A percentile compares a stretch with the other conserved stretches of the same genome.
phyloP scores from a whole-genome alignment of 768 basidiomycete species.

The Rhizopogon sp. region DNA sequence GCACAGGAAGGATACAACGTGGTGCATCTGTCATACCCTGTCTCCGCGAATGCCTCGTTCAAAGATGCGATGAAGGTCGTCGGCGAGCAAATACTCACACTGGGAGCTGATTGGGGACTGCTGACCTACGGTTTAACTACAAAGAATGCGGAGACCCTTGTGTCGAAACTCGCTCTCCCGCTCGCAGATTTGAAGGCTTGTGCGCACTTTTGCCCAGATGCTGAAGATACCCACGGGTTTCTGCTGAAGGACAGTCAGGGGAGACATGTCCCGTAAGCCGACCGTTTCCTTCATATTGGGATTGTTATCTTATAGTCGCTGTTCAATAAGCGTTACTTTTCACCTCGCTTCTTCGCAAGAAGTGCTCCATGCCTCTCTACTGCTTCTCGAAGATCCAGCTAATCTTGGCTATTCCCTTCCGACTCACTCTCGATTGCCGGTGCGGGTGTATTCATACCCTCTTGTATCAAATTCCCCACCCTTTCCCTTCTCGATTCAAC shows the following conservation, averaged over 20 bases:
- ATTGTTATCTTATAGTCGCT: not conserved
- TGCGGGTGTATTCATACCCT: conserved; percentile 32
- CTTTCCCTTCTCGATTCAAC: conserved; percentile 29
- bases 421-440: conserved; percentile 21
- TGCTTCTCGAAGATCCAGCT: conserved; percentile 18
- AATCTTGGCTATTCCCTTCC: conserved; percentile 17
- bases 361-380: conserved; percentile 24
- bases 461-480: conserved; percentile 30
- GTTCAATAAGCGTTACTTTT: conserved; percentile 24
- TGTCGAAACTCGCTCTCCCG: conserved; percentile 3
- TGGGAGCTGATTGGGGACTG: conserved; percentile 21
- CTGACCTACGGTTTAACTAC: conserved; percentile 25
- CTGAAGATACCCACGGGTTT: conserved; percentile 20
- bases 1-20: conserved; percentile 37
- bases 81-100: conserved; percentile 8
- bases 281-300: not conserved
- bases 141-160: conserved; percentile 16
- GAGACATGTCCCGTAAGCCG: conserved; percentile 23
- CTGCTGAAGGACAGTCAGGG: conserved; percentile 19
- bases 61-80: conserved; percentile 13
- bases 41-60: conserved; percentile 10
- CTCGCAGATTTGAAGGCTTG: conserved; percentile 20
- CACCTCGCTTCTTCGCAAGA: conserved; percentile 35
- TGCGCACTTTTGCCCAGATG: conserved; percentile 31
- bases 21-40: conserved; percentile 24